These are phyloP conservation scores for Citrus mangshanensis DNA, from an alignment of 345 rosid genomes.

Conservation along the genomic window DNA sequence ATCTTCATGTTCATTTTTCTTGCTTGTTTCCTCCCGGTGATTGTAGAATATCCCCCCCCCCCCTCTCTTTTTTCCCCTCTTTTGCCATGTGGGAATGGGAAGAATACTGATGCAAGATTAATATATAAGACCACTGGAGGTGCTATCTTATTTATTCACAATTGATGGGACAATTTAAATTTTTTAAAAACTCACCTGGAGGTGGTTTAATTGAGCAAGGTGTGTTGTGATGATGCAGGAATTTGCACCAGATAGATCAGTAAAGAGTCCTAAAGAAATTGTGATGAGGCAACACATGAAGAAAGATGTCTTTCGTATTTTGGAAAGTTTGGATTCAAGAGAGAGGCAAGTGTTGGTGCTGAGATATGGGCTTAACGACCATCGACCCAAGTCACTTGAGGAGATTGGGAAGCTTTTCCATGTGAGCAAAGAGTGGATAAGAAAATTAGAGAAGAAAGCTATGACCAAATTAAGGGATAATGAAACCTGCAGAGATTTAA, in stretches of 20 bases:
- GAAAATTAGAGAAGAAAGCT: conserved; percentile 67
- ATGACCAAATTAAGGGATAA: conserved; percentile 46
- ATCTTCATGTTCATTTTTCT: neutral
- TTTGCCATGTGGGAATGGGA: neutral
- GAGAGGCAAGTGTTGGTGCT: conserved; percentile 66
- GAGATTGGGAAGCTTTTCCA: conserved; percentile 62
- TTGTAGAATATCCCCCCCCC: neutral
- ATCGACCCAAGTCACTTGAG: conserved; percentile 62
- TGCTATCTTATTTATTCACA: neutral
- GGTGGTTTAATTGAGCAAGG: conserved; percentile 2
- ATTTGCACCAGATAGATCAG: conserved; percentile 45
- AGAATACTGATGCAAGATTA: neutral
- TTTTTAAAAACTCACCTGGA: neutral
- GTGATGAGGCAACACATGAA: conserved; percentile 59
- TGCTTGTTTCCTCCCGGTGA: neutral
- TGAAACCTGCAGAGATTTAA: conserved; percentile 37
- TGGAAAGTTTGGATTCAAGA: conserved; percentile 55
- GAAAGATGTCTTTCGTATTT: conserved; percentile 43
- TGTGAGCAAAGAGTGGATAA: conserved; percentile 87
- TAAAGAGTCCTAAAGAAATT: conserved; percentile 44
- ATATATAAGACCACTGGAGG: neutral
- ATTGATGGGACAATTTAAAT: neutral
- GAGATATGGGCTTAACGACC: conserved; percentile 55
- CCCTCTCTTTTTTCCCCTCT: neutral
- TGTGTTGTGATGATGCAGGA: conserved; percentile 43